Percentiles rank a stretch among this genome's conserved stretches.
These are phyloP conservation scores for Collybia sordida DNA, from an alignment of 768 basidiomycete species.

Conservation along the genomic window DNA sequence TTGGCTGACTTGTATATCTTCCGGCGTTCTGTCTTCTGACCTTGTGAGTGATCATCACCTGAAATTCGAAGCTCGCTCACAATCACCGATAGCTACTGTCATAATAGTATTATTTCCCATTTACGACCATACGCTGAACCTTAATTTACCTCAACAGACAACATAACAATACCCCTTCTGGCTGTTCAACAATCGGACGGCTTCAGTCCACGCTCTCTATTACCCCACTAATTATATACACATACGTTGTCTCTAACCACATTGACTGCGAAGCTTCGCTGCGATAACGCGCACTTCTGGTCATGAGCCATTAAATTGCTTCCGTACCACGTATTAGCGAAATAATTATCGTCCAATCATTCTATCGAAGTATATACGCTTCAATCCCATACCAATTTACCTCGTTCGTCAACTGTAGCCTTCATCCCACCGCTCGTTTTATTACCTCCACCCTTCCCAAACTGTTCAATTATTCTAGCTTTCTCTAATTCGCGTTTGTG, in stretches of 20 bases:
- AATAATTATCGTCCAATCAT: not conserved
- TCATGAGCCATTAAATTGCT: not conserved
- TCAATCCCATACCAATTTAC: constrained; percentile 62
- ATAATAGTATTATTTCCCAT: not conserved
- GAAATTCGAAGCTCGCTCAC: not conserved
- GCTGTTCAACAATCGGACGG: not conserved
- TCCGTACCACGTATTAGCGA: constrained; percentile 5
- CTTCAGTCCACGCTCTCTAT: not conserved
- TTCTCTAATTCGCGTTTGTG: constrained; percentile 64
- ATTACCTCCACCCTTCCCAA: constrained; percentile 27
- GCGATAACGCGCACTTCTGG: not conserved
- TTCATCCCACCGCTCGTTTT: constrained; percentile 57
- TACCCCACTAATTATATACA: not conserved
- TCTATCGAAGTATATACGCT: not conserved
- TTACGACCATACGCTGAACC: not conserved
- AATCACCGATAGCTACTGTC: constrained; percentile 2
- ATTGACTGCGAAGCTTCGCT: not conserved
- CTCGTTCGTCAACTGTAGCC: constrained; percentile 55
- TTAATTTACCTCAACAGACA: not conserved
- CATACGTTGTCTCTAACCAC: not conserved
- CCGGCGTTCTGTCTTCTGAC: not conserved
- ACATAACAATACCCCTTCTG: not conserved
- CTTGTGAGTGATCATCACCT: constrained; percentile 1
- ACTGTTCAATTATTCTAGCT: constrained; percentile 46
- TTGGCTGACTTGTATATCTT: not conserved